A percentile compares a stretch with the other conserved stretches of the same genome.
phyloP scores from a whole-genome alignment of 2,329 filamentous ascomycete genomes.

The Fusarium sublunatum region DNA sequence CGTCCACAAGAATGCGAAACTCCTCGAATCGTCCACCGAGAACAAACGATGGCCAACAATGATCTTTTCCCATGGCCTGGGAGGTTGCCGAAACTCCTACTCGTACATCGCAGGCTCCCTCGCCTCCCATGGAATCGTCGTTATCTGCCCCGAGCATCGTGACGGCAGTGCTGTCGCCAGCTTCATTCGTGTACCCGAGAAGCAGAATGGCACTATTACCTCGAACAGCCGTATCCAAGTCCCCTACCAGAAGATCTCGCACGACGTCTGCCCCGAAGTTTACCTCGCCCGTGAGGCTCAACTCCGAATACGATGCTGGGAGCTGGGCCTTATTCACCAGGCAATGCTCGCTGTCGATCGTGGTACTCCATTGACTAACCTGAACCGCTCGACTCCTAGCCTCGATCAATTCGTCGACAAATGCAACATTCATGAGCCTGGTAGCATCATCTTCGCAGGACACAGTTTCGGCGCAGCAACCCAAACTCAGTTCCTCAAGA shows the following conservation, averaged over 20 bases:
- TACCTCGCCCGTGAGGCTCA: conserved; percentile 77
- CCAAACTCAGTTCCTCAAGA: conserved; percentile 81
- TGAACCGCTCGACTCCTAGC: conserved; percentile 62
- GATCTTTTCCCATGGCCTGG: conserved; percentile 88
- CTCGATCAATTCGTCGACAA: conserved; percentile 69
- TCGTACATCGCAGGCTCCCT: conserved; percentile 84
- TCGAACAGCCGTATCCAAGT: conserved; percentile 50
- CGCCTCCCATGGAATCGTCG: conserved; percentile 83
- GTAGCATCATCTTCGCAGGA: conserved; percentile 78
- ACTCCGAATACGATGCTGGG: conserved; percentile 80
- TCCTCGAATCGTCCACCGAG: conserved; percentile 63
- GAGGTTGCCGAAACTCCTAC: conserved; percentile 84
- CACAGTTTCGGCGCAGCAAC: conserved; percentile 86
- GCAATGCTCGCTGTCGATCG: conserved; percentile 74
- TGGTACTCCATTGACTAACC: conserved; percentile 61
- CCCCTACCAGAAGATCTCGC: conserved; percentile 66
- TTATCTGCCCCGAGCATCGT: conserved; percentile 84
- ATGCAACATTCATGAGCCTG: conserved; percentile 76
- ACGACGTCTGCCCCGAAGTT: conserved; percentile 72
- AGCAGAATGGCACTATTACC: conserved; percentile 50
- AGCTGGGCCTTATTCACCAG: conserved; percentile 77
- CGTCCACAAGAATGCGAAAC: conserved; percentile 75
- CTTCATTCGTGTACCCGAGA: conserved; percentile 71
- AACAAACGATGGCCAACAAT: conserved; percentile 78
- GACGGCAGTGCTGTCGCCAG: conserved; percentile 84